Percentiles rank a stretch among this genome's conserved stretches.
Evolutionary conservation across 768 basidiomycete genomes (phyloP).

Genomic region (Scleroderma bovista): DNA sequence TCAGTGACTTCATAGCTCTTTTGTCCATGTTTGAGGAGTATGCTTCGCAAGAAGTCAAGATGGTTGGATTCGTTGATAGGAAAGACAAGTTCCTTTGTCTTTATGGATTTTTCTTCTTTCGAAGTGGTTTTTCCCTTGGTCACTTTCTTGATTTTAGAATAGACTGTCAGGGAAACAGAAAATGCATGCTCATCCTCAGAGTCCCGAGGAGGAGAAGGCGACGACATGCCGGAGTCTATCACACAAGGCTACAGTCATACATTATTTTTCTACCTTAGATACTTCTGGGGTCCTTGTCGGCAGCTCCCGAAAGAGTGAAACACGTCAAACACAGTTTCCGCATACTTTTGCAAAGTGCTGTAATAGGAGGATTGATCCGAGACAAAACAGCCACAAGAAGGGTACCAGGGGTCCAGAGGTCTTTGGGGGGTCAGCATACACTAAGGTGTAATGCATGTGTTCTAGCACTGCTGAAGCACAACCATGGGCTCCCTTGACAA

Average conservation of each 20-base stretch:
- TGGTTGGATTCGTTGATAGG: background rate
- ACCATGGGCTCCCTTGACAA: too few species aligned
- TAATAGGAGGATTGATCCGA: too few species aligned
- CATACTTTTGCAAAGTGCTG: too few species aligned
- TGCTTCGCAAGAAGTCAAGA: background rate
- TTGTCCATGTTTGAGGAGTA: background rate
- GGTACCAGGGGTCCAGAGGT: too few species aligned
- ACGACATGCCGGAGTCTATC: background rate
- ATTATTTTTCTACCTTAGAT: background rate
- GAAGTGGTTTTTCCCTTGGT: background rate
- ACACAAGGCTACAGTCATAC: background rate
- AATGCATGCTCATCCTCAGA: background rate
- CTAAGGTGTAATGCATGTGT: too few species aligned
- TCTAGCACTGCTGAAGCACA: too few species aligned
- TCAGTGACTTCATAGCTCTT: conserved; percentile 15
- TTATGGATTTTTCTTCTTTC: background rate
- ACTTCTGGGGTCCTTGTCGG: background rate
- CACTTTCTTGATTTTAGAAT: background rate
- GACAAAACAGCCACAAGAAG: too few species aligned
- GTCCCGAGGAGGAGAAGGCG: background rate
- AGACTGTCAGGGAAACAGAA: background rate
- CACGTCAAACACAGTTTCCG: too few species aligned
- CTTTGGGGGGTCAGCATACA: too few species aligned
- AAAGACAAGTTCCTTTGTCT: background rate
- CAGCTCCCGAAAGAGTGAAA: too few species aligned